phyloP scores from a whole-genome alignment of 345 rosid genomes.

The Hibiscus tridactylites region DNA sequence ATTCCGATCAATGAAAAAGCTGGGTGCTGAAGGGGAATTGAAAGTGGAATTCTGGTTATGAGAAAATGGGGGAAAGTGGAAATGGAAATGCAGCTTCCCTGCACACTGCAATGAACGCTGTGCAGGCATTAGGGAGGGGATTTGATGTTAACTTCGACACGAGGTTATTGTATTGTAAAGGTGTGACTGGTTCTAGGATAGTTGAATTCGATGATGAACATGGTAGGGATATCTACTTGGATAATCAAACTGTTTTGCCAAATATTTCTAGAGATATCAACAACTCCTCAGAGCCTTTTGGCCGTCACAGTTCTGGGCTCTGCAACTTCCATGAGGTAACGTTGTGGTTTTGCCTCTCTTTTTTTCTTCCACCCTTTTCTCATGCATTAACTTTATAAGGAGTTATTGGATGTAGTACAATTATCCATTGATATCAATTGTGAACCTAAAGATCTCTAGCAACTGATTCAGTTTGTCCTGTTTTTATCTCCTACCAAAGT shows the following conservation, averaged over 20 bases:
- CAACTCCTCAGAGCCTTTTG: conserved; percentile 21
- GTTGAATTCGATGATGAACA: conserved; percentile 50
- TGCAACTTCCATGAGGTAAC: conserved; percentile 43
- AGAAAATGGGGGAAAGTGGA: conserved; percentile 27
- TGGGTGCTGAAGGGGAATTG: not conserved
- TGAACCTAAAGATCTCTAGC: not conserved
- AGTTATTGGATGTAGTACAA: not conserved
- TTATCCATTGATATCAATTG: not conserved
- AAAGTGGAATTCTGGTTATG: conserved; percentile 15
- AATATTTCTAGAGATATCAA: conserved; percentile 51
- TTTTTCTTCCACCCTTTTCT: not conserved
- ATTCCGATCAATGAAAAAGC: conserved; percentile 6
- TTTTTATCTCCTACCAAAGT: not conserved
- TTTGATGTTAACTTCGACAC: conserved; percentile 65
- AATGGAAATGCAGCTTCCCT: conserved; percentile 29
- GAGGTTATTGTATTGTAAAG: conserved; percentile 64
- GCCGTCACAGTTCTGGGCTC: conserved; percentile 44
- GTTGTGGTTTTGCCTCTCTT: not conserved
- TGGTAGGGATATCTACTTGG: conserved; percentile 33
- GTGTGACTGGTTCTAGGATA: conserved; percentile 41
- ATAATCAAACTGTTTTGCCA: conserved; percentile 28
- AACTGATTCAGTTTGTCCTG: not conserved
- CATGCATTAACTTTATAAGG: not conserved
- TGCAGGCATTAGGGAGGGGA: conserved; percentile 62
- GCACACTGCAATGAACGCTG: conserved; percentile 53